Evolutionary conservation across 1,284 basidiomycete genomes (phyloP).

Genomic region (Cryptococcus amylolentus): DNA sequence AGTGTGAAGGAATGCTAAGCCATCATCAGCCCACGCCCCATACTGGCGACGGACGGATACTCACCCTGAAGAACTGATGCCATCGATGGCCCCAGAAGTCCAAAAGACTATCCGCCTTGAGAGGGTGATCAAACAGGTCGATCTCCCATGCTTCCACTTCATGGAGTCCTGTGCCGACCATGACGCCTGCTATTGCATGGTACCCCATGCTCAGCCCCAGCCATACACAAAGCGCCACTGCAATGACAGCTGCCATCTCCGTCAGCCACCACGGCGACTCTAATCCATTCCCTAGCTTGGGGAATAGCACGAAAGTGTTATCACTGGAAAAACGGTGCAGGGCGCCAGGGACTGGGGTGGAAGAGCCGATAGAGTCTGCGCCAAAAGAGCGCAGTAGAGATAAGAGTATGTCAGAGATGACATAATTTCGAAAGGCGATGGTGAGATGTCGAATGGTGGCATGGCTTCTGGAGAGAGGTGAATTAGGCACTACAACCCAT

Average conservation of each 20-base stretch:
- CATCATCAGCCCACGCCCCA: background rate
- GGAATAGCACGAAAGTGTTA: slow-evolving; percentile 26
- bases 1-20: slow-evolving; percentile 43
- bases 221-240: slow-evolving; percentile 29
- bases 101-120: slow-evolving; percentile 38
- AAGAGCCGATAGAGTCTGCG: slow-evolving; percentile 17
- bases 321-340: slow-evolving; percentile 20
- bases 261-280: slow-evolving; percentile 13
- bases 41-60: slow-evolving; percentile 6
- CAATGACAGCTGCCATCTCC: slow-evolving; percentile 17
- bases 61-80: slow-evolving; percentile 48
- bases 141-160: slow-evolving; percentile 41
- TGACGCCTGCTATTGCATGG: slow-evolving; percentile 28
- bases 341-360: slow-evolving; percentile 14
- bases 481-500: background rate
- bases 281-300: slow-evolving; percentile 5
- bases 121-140: slow-evolving; percentile 40
- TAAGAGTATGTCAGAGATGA: slow-evolving; percentile 32
- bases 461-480: slow-evolving; percentile 12
- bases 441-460: slow-evolving; percentile 26
- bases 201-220: slow-evolving; percentile 35
- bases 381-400: slow-evolving; percentile 27
- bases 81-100: slow-evolving; percentile 49
- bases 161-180: slow-evolving; percentile 26
- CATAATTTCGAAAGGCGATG: slow-evolving; percentile 21